Evolutionary conservation across 139 green algal genomes (phyloP).

Genomic region (Chlamydomonas incerta): DNA sequence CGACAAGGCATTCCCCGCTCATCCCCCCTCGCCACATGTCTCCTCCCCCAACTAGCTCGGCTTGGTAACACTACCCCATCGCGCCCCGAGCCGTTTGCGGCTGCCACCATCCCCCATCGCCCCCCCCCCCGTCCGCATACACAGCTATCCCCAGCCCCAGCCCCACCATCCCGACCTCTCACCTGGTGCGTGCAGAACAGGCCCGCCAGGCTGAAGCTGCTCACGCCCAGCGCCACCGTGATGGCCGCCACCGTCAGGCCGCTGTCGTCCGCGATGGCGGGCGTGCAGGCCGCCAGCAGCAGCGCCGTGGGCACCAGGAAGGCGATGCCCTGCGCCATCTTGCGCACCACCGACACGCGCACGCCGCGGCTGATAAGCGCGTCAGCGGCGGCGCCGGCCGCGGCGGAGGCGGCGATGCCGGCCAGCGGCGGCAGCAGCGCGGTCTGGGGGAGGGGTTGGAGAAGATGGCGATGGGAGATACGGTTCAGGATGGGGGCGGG

Average conservation of each 20-base stretch:
- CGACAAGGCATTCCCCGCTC: no score
- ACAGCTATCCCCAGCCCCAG: no score
- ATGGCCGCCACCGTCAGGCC: conserved; percentile 66
- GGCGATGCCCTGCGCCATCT: conserved; percentile 79
- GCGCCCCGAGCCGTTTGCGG: background rate
- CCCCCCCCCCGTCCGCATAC: no score
- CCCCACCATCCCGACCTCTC: background rate
- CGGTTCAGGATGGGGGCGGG: no score
- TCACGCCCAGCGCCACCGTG: conserved; percentile 82
- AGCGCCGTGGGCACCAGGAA: conserved; percentile 89
- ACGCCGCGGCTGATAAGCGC: conserved; percentile 77
- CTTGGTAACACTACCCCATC: background rate
- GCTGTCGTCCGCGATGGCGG: conserved; percentile 38
- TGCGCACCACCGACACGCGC: conserved; percentile 80
- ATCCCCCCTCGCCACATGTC: no score
- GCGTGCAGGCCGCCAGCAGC: conserved; percentile 69
- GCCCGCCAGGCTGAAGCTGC: conserved; percentile 86
- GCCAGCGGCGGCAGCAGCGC: conserved; percentile 89
- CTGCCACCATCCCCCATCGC: no score
- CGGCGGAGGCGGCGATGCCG: conserved; percentile 69
- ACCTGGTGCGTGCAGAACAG: conserved; percentile 97
- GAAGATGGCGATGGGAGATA: no score
- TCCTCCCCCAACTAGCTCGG: no score
- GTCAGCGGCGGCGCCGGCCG: conserved; percentile 82
- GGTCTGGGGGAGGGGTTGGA: no score